These are phyloP conservation scores for Rhazya stricta DNA, from an alignment of 257 asterid species.

Conservation along the genomic window DNA sequence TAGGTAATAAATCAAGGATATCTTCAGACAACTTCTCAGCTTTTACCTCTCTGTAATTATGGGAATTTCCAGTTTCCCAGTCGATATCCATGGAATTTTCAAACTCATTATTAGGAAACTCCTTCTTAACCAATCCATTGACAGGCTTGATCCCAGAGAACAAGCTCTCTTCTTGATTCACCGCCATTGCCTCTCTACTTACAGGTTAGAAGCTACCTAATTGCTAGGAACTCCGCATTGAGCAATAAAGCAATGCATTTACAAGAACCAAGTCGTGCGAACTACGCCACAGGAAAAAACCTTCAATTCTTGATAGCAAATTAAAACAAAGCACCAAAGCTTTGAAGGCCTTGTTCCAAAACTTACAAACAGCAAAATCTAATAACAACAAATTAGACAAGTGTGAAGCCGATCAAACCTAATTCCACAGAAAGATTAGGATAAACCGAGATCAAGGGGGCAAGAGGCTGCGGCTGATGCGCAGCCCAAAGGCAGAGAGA, in stretches of 20 bases:
- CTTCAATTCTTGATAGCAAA: constrained; percentile 23
- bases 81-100: constrained; percentile 21
- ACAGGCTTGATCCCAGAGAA: constrained; percentile 24
- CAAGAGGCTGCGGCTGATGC: background rate
- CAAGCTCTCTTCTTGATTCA: constrained; percentile 31
- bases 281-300: constrained; percentile 16
- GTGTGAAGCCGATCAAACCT: background rate
- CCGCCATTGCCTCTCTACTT: constrained; percentile 31
- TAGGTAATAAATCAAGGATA: constrained; percentile 58
- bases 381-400: background rate
- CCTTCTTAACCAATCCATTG: constrained; percentile 29
- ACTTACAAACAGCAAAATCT: background rate
- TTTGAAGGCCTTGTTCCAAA: constrained; percentile 12
- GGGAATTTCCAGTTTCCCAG: constrained; percentile 13
- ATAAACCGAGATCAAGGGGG: background rate
- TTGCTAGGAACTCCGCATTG: background rate
- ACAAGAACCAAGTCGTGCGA: constrained; percentile 1
- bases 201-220: constrained; percentile 8
- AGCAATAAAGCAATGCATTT: background rate
- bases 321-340: constrained; percentile 24
- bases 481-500: too few relatives aligned
- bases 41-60: constrained; percentile 16
- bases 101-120: constrained; percentile 21
- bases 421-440: background rate
- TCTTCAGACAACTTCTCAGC: constrained; percentile 32